Base-by-base conservation (phyloP, 2,329 filamentous ascomycete species). In the Fusarium tricinctum region DNA sequence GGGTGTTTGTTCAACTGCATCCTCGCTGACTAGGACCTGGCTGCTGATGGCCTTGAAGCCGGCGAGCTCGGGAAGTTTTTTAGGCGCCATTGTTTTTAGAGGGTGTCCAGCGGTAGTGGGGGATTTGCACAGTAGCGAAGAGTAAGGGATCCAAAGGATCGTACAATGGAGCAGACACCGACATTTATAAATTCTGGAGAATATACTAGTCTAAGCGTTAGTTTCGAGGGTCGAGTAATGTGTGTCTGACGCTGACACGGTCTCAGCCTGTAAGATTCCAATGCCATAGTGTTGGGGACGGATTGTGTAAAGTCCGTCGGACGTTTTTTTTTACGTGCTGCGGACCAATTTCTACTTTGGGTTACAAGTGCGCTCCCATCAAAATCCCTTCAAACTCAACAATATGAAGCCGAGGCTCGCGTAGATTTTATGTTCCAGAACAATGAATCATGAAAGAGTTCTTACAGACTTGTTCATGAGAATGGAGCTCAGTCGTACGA, bases 1-100 rank as follows among this genome's bases (percentile, higher is more conserved):
- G 7, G 71, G 57, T 8, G 67, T 52, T 6, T 69, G 38, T 8
- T 69, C 68, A 20, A 73, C 63, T 6, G 69, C 48, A 15, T 78
- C 74, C 42, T 79, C 75, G 13, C 81, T 81, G 54, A 85, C 73
- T 64, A 81, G 84, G 60, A 86, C 79, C 49, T 85, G 83, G 52
- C 83, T 78, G 43, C 79, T 81, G 63, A 86, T 75, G 69, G 80
- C 75, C 3, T 76, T 81, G 75, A 86, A 86, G 66, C 84, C 83
- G 13, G 71, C 52, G 23, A 73, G 61, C 10, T 65, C 54, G 10
- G 71, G 69, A 17, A 51, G 48, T 19, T 72, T 72, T 28, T 66
- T 72, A n/a, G 39, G 47, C 15, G 66, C 43, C 71, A 73, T 73
- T 50, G 20, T 52, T 38, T 38, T 38, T 35, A 9, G 14, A n/a